Base-by-base conservation (phyloP, 495 filamentous ascomycete species). In the Cudoniella acicularis region DNA sequence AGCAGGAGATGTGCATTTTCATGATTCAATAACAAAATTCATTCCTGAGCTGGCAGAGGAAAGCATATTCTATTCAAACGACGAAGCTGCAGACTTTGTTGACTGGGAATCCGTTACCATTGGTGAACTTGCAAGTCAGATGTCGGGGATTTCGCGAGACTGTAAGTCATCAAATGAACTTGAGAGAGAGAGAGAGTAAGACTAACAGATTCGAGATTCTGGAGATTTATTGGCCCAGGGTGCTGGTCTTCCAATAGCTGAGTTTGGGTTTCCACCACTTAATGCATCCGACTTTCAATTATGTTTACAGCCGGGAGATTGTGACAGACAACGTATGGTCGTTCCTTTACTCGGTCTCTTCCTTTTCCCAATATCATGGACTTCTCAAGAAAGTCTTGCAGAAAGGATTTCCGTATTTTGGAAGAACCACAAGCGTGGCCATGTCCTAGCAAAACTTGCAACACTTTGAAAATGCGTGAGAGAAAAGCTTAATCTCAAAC, bases 71-170 rank as follows among this genome's bases (percentile, higher is more conserved):
- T 36, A 36, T 36, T 36, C 30, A 36, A 13, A 36, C 6, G 13
- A 36, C 13, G 30, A 6, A 42, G 25, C 3, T 26, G 72, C 75
- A 0, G 62, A 69, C 51, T 67, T 65, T 27, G 69, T 81, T 25
- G 68, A 70, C 17, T 86, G 83, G 83, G 69, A 75, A 17, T 71
- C 77, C 18, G 72, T 84, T 20, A 85, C 82, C 2, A 69, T 85
- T n/a, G 77, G 78, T 1, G 67, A 74, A 4, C 62, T 86, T 30
- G 79, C 79, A 0, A 78, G 75, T 54, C 81, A 85, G 49, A 63
- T 81, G 54, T 73, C 79, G 10, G 83, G 83, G 3, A 72, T 80
- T 17, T 70, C 73, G 13, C 70, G 77, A 53, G 60, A 63, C 23
- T 62, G 59, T 57, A 40, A 53, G 59, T 43, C 41, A 1, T 42